Conservation (phyloP, 371 early-diverging fungal genomes). For the Blakeslea trispora region DNA sequence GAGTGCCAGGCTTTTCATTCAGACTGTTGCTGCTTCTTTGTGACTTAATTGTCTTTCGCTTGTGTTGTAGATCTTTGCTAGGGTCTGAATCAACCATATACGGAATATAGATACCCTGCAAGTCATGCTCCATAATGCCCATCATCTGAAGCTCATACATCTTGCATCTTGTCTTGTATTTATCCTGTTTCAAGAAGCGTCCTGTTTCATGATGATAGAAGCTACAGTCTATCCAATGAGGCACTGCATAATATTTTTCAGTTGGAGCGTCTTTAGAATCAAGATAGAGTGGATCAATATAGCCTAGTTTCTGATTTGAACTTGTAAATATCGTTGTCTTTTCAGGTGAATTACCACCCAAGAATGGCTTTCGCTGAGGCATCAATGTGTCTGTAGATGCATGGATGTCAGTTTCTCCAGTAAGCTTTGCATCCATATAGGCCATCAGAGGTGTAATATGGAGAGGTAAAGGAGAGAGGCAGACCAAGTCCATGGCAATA, state of each 20-base stretch:
- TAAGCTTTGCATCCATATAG: slow-evolving; percentile 58
- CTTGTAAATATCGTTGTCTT: slow-evolving; percentile 21
- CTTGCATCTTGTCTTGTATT: slow-evolving; percentile 72
- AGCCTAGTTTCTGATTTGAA: slow-evolving; percentile 34
- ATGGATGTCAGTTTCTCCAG: slow-evolving; percentile 17
- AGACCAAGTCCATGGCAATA: slow-evolving; percentile 91
- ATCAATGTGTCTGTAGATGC: slow-evolving; percentile 15
- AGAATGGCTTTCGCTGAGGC: slow-evolving; percentile 10
- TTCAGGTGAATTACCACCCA: slow-evolving; percentile 35
- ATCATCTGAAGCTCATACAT: slow-evolving; percentile 87
- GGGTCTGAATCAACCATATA: slow-evolving; percentile 36
- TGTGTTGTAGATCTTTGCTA: not conserved
- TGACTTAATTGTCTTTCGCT: slow-evolving; percentile 6
- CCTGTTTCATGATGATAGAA: slow-evolving; percentile 74
- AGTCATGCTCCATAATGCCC: slow-evolving; percentile 74
- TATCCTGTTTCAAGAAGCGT: slow-evolving; percentile 51
- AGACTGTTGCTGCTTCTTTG: slow-evolving; percentile 46
- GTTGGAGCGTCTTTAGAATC: slow-evolving; percentile 45
- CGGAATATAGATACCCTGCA: slow-evolving; percentile 61
- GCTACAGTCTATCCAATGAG: slow-evolving; percentile 93
- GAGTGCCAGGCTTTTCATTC: slow-evolving; percentile 28
- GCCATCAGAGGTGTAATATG: slow-evolving; percentile 89
- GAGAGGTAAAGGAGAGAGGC: slow-evolving; percentile 85
- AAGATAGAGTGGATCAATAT: slow-evolving; percentile 60
- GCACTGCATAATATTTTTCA: slow-evolving; percentile 72